Conservation (phyloP, 1,139 yeast genomes). For the Wickerhamomyces sp. region DNA sequence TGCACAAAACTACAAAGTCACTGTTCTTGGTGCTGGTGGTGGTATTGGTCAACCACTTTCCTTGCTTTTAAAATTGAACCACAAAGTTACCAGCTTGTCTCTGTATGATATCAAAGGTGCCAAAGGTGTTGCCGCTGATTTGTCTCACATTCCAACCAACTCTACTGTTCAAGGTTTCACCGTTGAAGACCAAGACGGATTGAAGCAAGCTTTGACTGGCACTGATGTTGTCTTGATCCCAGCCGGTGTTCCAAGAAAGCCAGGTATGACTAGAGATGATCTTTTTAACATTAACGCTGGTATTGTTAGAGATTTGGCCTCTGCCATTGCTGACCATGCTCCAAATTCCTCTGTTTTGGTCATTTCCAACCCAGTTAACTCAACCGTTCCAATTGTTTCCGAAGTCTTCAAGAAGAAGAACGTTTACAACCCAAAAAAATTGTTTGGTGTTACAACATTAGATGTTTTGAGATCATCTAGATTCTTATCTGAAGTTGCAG, state of each 20-base stretch:
- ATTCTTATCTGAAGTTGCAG: constrained; percentile 56
- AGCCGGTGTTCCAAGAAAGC: constrained; percentile 99
- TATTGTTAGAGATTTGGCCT: constrained; percentile 87
- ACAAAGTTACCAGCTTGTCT: constrained; percentile 77
- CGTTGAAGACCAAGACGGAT: constrained; percentile 76
- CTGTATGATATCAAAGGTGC: constrained; percentile 91
- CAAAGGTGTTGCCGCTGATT: constrained; percentile 96
- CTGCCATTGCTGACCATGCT: constrained; percentile 78
- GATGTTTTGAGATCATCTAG: constrained; percentile 93
- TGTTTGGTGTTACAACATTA: constrained; percentile 96
- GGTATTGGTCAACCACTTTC: constrained; percentile 99
- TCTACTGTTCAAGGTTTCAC: constrained; percentile 79
- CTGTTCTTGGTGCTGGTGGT: constrained; percentile 96
- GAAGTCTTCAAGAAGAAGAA: constrained; percentile 85
- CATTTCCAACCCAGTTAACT: constrained; percentile 97
- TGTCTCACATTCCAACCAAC: constrained; percentile 89
- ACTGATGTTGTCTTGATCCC: constrained; percentile 91
- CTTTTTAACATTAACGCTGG: constrained; percentile 96
- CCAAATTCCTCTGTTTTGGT: constrained; percentile 87
- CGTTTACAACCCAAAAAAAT: constrained; percentile 84
- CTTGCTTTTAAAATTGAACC: constrained; percentile 80
- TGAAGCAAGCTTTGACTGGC: constrained; percentile 69
- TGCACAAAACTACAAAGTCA: constrained; percentile 66
- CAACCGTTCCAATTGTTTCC: constrained; percentile 96
- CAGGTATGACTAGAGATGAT: constrained; percentile 99